phyloP scores from a whole-genome alignment of 2,329 filamentous ascomycete genomes.

The Hypomyces rosellus region DNA sequence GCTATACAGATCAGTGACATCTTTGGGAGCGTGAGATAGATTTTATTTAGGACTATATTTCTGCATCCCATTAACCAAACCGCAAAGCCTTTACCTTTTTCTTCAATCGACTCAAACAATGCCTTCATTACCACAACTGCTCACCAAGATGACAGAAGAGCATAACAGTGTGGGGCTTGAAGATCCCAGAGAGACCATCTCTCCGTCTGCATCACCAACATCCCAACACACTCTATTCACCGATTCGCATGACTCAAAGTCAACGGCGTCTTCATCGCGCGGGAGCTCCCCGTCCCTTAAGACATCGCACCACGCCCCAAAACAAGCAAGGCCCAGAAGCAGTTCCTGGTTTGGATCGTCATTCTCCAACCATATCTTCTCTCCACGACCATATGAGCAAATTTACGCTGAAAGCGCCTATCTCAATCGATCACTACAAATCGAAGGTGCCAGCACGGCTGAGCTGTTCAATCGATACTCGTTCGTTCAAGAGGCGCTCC shows the following conservation, averaged over 20 bases:
- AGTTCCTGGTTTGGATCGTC: background rate
- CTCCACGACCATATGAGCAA: conserved; percentile 34
- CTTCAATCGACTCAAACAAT: background rate
- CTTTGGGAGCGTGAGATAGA: background rate
- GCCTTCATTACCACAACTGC: background rate
- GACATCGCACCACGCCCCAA: background rate
- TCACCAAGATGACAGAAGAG: background rate
- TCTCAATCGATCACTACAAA: conserved; percentile 35
- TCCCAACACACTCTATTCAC: background rate
- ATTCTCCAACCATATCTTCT: conserved; percentile 21
- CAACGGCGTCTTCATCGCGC: conserved; percentile 5
- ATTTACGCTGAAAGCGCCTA: conserved; percentile 43
- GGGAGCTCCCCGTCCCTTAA: background rate
- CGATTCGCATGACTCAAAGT: conserved; percentile 2
- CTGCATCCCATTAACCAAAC: background rate
- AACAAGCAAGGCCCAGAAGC: background rate
- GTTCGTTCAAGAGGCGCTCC: conserved; percentile 28
- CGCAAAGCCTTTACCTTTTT: background rate
- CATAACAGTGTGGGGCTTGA: background rate
- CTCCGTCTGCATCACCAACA: conserved; percentile 4
- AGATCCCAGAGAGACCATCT: background rate
- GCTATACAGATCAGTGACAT: too few species aligned
- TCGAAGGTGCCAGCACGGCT: conserved; percentile 31
- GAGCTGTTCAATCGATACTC: conserved; percentile 35
- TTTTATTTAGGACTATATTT: too few species aligned